Evolutionary conservation across 495 filamentous ascomycete species (phyloP).

Genomic region (Hyaloscypha variabilis): DNA sequence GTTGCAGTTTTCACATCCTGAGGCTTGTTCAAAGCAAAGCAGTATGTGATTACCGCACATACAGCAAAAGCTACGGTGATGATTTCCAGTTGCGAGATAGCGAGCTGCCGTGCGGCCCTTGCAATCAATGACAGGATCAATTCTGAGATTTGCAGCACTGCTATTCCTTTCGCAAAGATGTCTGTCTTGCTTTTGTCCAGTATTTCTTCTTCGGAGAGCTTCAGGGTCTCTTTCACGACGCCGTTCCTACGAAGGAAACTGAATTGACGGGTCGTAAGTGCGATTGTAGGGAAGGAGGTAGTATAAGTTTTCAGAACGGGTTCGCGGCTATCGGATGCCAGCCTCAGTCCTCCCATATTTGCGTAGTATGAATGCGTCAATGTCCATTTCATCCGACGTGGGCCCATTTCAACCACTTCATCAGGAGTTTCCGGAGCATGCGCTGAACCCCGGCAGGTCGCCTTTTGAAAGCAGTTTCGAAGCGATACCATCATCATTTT

Average conservation of each 20-base stretch:
- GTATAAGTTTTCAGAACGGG: background rate
- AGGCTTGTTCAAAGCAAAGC: slow-evolving; percentile 36
- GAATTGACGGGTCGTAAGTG: background rate
- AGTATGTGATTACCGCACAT: slow-evolving; percentile 31
- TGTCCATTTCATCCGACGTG: too few species aligned
- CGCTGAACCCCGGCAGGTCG: too few species aligned
- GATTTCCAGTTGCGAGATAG: slow-evolving; percentile 37
- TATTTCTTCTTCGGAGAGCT: slow-evolving; percentile 31
- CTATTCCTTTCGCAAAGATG: slow-evolving; percentile 32
- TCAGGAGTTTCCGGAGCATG: background rate
- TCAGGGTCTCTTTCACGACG: background rate
- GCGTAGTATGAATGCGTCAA: slow-evolving; percentile 41
- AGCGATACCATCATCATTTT: slow-evolving; percentile 4
- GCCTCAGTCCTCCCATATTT: slow-evolving; percentile 43
- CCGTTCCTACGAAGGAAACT: background rate
- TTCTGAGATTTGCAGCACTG: slow-evolving; percentile 34
- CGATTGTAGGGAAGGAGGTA: background rate
- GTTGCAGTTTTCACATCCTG: too few species aligned
- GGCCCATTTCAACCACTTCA: too few species aligned
- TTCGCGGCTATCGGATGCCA: slow-evolving; percentile 2
- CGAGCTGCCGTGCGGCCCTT: slow-evolving; percentile 26
- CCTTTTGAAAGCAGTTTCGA: too few species aligned
- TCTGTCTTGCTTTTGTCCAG: slow-evolving; percentile 41
- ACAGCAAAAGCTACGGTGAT: slow-evolving; percentile 32
- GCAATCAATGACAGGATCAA: slow-evolving; percentile 33